Base-by-base conservation (phyloP, 176 grass and related monocot species). In the Lolium rigidum region DNA sequence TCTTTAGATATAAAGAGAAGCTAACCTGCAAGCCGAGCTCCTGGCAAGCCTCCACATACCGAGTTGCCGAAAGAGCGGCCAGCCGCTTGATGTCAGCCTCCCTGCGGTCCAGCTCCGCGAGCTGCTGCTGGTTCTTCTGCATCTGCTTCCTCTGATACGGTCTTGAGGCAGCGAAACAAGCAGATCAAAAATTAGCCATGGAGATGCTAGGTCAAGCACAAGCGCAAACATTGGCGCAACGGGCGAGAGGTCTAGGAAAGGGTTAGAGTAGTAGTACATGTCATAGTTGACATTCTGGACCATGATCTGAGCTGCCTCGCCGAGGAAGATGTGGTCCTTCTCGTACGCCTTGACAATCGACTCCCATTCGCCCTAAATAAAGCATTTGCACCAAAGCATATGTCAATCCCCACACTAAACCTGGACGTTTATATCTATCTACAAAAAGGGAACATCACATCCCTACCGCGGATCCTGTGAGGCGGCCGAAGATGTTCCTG, bases 221-320 rank as follows among this genome's bases (percentile, higher is more conserved):
- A 28, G 26, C 26, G 26, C 31, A 35, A 35, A 35, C 31, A 35
- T 35, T 35, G 31, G 2, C 1, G 31, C 31, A 35, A 35, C 18
- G 0, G 60, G 61, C 24, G 38, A 15, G 61, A 61, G 70, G 72
- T 11, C 9, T 41, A 79, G 79, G 10, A 80, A 11, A 28, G 5
- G 62, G 5, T 70, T 17, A 83, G 73, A 5, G 65, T 17, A 83
- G 73, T 7, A 70, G 22, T 95, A 99, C 97, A 99, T 96, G 88
- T 99, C 94, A n/a, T 99, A 99, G 81, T 94, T 96, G 17, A 99
- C 97, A 88, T 94, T 94, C 84, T 99, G 97, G 16, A 99, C 90
- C 92, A 99, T 92, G 79, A 92, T 91, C 83, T 99, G 97, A 2
- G 94, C 94, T 11, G 94, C 94, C 65, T 96, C 97, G 46, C 97